Percentiles rank a stretch among this genome's conserved stretches.
Evolutionary conservation across 1,139 yeast genomes (phyloP).

Genomic region (Sugiyamaella neomexicana): DNA sequence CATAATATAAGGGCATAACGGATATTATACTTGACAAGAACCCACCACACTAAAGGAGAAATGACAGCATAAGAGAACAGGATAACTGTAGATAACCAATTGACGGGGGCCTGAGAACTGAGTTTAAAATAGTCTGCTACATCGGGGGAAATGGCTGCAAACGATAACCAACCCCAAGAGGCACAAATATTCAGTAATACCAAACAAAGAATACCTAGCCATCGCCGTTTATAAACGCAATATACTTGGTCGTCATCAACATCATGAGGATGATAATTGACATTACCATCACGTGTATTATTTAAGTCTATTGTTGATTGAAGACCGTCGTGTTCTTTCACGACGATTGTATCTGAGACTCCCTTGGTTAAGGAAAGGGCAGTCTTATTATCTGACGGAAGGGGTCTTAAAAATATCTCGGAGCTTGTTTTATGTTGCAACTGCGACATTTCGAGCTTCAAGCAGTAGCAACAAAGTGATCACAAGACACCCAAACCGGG

Average conservation of each 20-base stretch:
- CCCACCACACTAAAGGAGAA: conserved; percentile 36
- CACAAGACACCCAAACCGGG: too few relatives aligned
- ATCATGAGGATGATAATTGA: background rate
- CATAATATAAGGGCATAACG: conserved; percentile 33
- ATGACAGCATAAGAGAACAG: conserved; percentile 38
- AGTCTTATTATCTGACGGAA: background rate
- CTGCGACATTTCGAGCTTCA: background rate
- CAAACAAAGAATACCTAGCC: conserved; percentile 39
- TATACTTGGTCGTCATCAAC: conserved; percentile 18
- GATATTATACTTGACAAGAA: conserved; percentile 30
- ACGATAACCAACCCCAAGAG: conserved; percentile 43
- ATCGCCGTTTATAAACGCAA: conserved; percentile 38
- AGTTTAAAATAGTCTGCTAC: conserved; percentile 33
- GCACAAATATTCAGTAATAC: conserved; percentile 38
- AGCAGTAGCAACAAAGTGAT: too few relatives aligned
- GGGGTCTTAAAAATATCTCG: background rate
- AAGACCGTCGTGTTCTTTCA: background rate
- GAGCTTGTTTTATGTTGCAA: background rate
- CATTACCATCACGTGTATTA: background rate
- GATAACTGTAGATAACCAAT: conserved; percentile 42
- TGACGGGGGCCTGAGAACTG: conserved; percentile 37
- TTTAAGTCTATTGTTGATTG: background rate
- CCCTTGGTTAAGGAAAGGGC: background rate
- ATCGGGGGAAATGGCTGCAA: conserved; percentile 38
- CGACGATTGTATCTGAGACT: background rate